Evolutionary conservation across 192 early-diverging fungal genomes (phyloP), one percentile per base, ranked within the genome.

Genomic region (Coemansia javaensis): DNA sequence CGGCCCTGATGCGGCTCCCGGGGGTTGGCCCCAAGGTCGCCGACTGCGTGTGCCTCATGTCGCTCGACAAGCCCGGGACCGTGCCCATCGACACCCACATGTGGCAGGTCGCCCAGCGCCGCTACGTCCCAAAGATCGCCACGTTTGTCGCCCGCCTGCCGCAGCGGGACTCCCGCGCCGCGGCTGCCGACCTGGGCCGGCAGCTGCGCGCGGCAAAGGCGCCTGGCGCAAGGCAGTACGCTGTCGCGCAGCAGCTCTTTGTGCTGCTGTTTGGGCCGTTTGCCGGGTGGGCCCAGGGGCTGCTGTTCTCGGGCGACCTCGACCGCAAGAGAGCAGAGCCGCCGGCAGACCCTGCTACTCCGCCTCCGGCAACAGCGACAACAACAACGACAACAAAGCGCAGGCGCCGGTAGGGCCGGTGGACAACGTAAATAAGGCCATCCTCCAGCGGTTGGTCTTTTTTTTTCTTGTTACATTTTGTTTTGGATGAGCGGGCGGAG

Each of bases 21-120:
- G 93, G 93, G 1, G 86, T 90, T 2, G 96, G 96, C 1, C 94
- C 93, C 3, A 99, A 99, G 65, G 93, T 99, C 7, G 96, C 96
- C 0, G 96, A 99, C 62, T 99, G 96, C 52, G 82, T 99, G 50
- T 85, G 85, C 40, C 75, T 99, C 33, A 91, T 93, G 89, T 85
- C 87, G 5, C 68, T 99, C 36, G 91, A 96, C 69, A 92, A 94
- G 42, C 52, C 58, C 0, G 78, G 82, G 10, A 80, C 83, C 0
- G 85, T 91, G 16, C 92, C 92, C 0, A 84, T 99, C 0, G 96
- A 99, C 48, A 94, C 91, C 1, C 96, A 99, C 57, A 91, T 99
- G 0, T 93, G 91, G 90, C 88, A 95, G 63, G 93, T 98, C 32
- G 96, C 90, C 1, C 50, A 78, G 17, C 73, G 85, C 22, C 83